Evolutionary conservation across 2,329 filamentous ascomycete species (phyloP).

Genomic region (Coniosporium tulheliwenetii): DNA sequence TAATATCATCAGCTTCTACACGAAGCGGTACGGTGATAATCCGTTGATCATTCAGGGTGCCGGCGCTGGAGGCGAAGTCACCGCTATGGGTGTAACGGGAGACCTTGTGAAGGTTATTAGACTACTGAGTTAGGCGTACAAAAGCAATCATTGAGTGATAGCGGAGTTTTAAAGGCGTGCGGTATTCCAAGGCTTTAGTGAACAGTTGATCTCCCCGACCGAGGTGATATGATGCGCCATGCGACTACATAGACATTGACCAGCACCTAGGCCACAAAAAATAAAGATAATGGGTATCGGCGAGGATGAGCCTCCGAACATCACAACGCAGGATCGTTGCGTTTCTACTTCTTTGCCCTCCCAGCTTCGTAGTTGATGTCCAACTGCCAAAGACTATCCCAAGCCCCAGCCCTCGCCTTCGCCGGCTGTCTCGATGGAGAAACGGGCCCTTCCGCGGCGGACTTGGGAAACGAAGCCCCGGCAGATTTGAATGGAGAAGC

Average conservation of each 20-base stretch:
- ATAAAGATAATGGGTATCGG: too few relatives aligned
- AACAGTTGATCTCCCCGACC: too few relatives aligned
- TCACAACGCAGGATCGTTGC: too few relatives aligned
- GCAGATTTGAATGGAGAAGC: conserved; percentile 1
- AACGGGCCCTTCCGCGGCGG: conserved; percentile 1
- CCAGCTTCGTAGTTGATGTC: conserved; percentile 22
- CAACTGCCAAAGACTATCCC: conserved; percentile 22
- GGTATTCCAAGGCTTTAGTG: too few relatives aligned
- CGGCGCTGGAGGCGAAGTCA: conserved; percentile 82
- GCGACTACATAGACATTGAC: too few relatives aligned
- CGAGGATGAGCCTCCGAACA: too few relatives aligned
- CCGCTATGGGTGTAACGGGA: conserved; percentile 91
- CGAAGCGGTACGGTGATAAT: conserved; percentile 79
- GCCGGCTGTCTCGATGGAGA: conserved; percentile 9
- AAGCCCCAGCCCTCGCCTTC: conserved; percentile 16
- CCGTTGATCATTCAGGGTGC: conserved; percentile 90
- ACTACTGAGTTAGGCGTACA: conserved; percentile 38
- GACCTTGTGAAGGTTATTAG: conserved; percentile 82
- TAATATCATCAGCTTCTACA: conserved; percentile 99
- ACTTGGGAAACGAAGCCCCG: conserved; percentile 1
- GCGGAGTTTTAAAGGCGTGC: too few relatives aligned
- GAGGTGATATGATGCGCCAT: too few relatives aligned
- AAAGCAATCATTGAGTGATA: too few relatives aligned
- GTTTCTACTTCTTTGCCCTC: conserved; percentile 12
- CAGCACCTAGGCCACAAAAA: too few relatives aligned